Percentiles rank a stretch among this genome's conserved stretches.
phyloP scores from a whole-genome alignment of 768 basidiomycete species.

The Suillus alpinus region DNA sequence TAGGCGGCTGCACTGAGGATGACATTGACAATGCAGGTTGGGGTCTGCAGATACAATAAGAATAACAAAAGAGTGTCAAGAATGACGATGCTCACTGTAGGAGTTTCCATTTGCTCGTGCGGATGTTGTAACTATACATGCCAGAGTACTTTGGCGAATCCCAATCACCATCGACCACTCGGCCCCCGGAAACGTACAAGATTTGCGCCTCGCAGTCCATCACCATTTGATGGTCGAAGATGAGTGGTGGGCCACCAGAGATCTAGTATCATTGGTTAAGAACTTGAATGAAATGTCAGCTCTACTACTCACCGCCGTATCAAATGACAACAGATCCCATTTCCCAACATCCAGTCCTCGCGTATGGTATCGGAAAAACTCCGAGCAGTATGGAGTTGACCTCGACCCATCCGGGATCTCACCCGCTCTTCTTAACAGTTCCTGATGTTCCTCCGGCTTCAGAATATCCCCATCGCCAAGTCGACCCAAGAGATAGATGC shows the following conservation, averaged over 20 bases:
- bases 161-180: constrained; percentile 66
- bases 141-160: constrained; percentile 62
- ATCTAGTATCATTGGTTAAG: constrained; percentile 36
- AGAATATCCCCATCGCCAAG: constrained; percentile 54
- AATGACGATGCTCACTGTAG: constrained; percentile 53
- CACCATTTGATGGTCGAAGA: constrained; percentile 82
- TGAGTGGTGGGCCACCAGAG: constrained; percentile 65
- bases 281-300: too few species aligned
- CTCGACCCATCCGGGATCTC: constrained; percentile 16
- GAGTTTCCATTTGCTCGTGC: constrained; percentile 61
- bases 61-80: not conserved
- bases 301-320: constrained; percentile 54
- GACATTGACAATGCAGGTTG: constrained; percentile 12
- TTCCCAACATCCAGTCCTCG: constrained; percentile 57
- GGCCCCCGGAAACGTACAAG: constrained; percentile 75
- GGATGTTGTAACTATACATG: constrained; percentile 69
- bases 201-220: constrained; percentile 70
- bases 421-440: constrained; percentile 31
- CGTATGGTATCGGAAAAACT: constrained; percentile 77
- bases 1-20: constrained; percentile 34
- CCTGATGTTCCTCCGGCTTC: constrained; percentile 26
- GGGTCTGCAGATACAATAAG: constrained; percentile 13
- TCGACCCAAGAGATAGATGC: constrained; percentile 72
- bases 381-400: constrained; percentile 46
- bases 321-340: constrained; percentile 70